phyloP scores from a whole-genome alignment of 2,329 filamentous ascomycete genomes.

The Trichophyton verrucosum region DNA sequence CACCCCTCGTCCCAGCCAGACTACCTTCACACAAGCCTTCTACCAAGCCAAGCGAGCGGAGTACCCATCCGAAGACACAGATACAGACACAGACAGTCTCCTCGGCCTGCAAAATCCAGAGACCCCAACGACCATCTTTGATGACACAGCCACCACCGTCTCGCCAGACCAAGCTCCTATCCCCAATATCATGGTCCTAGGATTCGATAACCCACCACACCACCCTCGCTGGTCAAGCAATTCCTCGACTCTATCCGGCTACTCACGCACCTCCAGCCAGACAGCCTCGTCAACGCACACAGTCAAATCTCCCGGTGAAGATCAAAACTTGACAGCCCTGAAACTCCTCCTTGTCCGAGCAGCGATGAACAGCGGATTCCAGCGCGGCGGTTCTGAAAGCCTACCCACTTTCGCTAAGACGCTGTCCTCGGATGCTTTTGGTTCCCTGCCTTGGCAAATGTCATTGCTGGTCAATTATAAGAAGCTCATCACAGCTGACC shows the following conservation, averaged over 20 bases:
- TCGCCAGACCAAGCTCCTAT: slow-evolving; percentile 68
- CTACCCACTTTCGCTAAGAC: slow-evolving; percentile 65
- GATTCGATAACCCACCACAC: slow-evolving; percentile 49
- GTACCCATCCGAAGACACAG: slow-evolving; percentile 16
- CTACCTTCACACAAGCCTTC: slow-evolving; percentile 53
- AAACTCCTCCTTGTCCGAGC: slow-evolving; percentile 73
- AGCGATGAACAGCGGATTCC: slow-evolving; percentile 72
- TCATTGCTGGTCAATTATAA: slow-evolving; percentile 67
- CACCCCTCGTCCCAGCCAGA: slow-evolving; percentile 70
- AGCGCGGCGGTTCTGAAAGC: slow-evolving; percentile 44
- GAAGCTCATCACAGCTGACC: slow-evolving; percentile 62
- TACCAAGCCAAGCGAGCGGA: slow-evolving; percentile 39
- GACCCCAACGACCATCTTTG: slow-evolving; percentile 89
- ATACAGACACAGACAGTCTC: slow-evolving; percentile 18
- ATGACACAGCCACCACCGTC: slow-evolving; percentile 75
- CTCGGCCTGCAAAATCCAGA: slow-evolving; percentile 46
- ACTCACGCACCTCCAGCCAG: slow-evolving; percentile 52
- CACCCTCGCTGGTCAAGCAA: slow-evolving; percentile 58
- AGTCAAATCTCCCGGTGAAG: slow-evolving; percentile 44
- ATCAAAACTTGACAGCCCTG: slow-evolving; percentile 62
- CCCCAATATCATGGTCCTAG: slow-evolving; percentile 79
- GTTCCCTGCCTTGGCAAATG: slow-evolving; percentile 55
- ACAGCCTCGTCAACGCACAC: slow-evolving; percentile 36
- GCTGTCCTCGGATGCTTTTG: slow-evolving; percentile 67
- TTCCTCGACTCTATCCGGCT: slow-evolving; percentile 64